Evolutionary conservation across 2,329 filamentous ascomycete genomes (phyloP), one percentile per base, ranked within the genome.

Genomic region (Furcasterigmium furcatum): DNA sequence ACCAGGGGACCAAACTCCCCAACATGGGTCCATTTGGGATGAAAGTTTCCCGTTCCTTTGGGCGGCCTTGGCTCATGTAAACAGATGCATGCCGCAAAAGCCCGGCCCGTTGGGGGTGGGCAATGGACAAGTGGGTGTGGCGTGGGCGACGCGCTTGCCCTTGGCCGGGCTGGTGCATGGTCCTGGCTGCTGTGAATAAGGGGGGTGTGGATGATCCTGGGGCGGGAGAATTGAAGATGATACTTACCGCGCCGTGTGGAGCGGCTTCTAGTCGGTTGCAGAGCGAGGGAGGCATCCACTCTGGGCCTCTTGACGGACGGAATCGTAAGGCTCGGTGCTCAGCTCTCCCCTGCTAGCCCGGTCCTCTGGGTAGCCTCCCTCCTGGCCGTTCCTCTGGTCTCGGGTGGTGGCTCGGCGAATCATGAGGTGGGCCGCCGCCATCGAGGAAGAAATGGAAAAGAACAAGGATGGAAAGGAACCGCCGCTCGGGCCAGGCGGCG

Each of bases 1-100:
- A 16, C 63, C 58, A 60, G 58, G 56, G 58, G 62, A 60, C 24
- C 24, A 27, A 27, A 27, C 12, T 34, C 30, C 30, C 30, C 30
- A 34, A n/a, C n/a, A 36, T 36, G 34, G 34, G 18, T 16, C n/a
- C 34, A 16, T 36, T 36, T 36, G 34, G 34, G 34, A 36, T 36
- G 34, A 36, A 36, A 36, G 34, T 36, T 36, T 36, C 34, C 34
- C 34, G 34, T 36, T 36, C 34, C 34, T 36, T 36, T 36, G 34
- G 34, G 34, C n/a, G n/a, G n/a, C 18, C 34, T 36, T 36, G 16
- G 34, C 34, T 10, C 34, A 18, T 12, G 34, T 36, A 18, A 19
- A 36, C 34, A 32, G 30, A 13, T 13, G 30, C 30, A 36, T 36
- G 16, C 34, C 34, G 34, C 34, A 36, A 18, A 16, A 36, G 34